Evolutionary conservation across 441 rosid species (phyloP).

Genomic region (Pelargonium fulgidum): DNA sequence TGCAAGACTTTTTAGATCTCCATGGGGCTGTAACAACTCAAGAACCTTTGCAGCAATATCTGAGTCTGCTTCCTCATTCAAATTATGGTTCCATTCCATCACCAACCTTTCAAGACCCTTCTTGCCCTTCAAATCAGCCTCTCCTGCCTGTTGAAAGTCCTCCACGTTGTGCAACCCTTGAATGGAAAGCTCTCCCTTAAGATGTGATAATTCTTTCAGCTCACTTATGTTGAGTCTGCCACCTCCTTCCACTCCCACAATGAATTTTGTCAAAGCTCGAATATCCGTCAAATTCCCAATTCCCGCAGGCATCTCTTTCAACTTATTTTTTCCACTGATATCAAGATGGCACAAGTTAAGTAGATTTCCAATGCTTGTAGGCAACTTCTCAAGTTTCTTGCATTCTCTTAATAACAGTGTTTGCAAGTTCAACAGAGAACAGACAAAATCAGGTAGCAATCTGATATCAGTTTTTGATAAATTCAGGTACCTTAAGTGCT

Average conservation of each 20-base stretch:
- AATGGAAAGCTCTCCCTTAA: conserved; percentile 16
- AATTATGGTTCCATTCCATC: conserved; percentile 6
- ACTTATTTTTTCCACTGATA: background rate
- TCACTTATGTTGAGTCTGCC: conserved; percentile 13
- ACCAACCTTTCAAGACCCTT: conserved; percentile 10
- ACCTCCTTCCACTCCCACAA: background rate
- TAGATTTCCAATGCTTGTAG: background rate
- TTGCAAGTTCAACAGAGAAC: conserved; percentile 3
- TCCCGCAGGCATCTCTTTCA: background rate
- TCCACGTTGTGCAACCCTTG: conserved; percentile 15
- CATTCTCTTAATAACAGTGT: background rate
- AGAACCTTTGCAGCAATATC: conserved; percentile 12
- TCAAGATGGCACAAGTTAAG: background rate
- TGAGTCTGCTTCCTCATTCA: background rate
- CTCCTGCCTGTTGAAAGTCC: conserved; percentile 16
- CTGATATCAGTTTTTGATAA: background rate
- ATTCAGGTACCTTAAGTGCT: conserved; percentile 16
- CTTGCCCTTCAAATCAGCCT: background rate
- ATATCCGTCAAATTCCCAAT: background rate
- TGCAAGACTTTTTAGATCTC: conserved; percentile 12
- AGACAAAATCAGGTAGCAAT: background rate
- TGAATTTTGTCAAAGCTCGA: background rate
- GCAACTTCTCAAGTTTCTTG: rapidly evolving
- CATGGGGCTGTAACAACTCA: conserved; percentile 14
- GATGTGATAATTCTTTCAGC: conserved; percentile 11